Percentiles rank a stretch among this genome's conserved stretches.
Evolutionary conservation across 2,329 filamentous ascomycete genomes (phyloP).

Genomic region (Cercospora nicotianae): DNA sequence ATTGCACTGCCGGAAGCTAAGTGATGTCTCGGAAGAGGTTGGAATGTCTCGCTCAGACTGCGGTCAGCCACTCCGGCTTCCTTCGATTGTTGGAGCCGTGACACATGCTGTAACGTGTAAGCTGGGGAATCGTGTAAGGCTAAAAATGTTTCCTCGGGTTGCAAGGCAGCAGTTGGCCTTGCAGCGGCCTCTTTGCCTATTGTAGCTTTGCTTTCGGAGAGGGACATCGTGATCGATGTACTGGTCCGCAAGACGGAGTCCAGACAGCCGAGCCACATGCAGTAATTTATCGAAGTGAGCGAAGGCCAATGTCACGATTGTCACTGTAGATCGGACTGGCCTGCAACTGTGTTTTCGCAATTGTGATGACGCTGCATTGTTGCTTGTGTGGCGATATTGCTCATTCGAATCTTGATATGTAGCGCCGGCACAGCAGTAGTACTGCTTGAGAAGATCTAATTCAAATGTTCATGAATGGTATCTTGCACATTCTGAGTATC

Average conservation of each 20-base stretch:
- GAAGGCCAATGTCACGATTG: background rate
- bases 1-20: background rate
- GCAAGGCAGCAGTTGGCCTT: background rate
- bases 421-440: too few relatives aligned
- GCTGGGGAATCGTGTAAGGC: background rate
- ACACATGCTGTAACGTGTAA: constrained; percentile 2
- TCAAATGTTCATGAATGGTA: too few relatives aligned
- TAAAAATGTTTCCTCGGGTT: background rate
- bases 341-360: too few relatives aligned
- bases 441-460: too few relatives aligned
- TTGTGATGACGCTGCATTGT: too few relatives aligned
- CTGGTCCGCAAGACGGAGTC: background rate
- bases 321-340: background rate
- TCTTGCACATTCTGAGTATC: too few relatives aligned
- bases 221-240: background rate
- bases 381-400: too few relatives aligned
- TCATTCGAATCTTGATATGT: too few relatives aligned
- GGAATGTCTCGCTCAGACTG: background rate
- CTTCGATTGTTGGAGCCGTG: constrained; percentile 1
- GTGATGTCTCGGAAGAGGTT: background rate
- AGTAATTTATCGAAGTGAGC: background rate
- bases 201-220: background rate
- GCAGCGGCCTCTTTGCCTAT: background rate
- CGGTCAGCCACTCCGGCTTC: background rate
- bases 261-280: background rate